These are phyloP conservation scores for Hordeum marinum DNA, from an alignment of 176 grass and related monocot species.

Conservation along the genomic window DNA sequence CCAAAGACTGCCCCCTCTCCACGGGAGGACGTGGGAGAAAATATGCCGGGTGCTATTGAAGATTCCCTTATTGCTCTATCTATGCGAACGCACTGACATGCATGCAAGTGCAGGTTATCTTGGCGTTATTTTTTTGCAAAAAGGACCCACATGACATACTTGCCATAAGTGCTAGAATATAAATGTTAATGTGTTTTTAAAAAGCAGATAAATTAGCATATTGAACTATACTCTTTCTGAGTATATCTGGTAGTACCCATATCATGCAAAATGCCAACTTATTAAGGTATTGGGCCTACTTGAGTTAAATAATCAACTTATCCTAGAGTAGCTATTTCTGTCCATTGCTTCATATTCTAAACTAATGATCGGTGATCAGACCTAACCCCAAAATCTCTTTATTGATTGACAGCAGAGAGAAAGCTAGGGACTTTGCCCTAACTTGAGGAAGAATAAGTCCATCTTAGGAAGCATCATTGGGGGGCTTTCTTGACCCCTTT, in stretches of 20 bases:
- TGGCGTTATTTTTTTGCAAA: not conserved
- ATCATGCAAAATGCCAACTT: not conserved
- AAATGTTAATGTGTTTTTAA: not conserved
- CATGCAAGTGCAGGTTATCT: slow-evolving; percentile 12
- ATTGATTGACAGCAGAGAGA: slow-evolving; percentile 31
- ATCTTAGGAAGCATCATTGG: slow-evolving; percentile 38
- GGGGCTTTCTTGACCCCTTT: slow-evolving; percentile 42
- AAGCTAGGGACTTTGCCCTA: slow-evolving; percentile 24
- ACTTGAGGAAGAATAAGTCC: slow-evolving; percentile 24
- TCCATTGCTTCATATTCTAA: slow-evolving; percentile 16
- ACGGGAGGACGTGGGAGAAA: too few species aligned
- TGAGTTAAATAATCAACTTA: not conserved
- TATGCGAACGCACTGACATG: not conserved
- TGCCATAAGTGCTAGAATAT: not conserved
- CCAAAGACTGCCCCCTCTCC: too few species aligned
- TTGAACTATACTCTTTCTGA: not conserved
- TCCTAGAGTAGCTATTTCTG: slow-evolving; percentile 25
- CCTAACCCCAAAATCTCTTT: slow-evolving; percentile 22
- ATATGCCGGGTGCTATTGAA: too few species aligned
- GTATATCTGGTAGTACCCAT: not conserved
- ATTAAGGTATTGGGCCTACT: not conserved
- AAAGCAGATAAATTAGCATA: not conserved
- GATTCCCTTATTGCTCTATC: not conserved
- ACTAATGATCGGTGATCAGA: not conserved
- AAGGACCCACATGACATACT: not conserved